A percentile compares a stretch with the other conserved stretches of the same genome.
Conservation (phyloP, 768 basidiomycete genomes). For the Pleurotus djamor region DNA sequence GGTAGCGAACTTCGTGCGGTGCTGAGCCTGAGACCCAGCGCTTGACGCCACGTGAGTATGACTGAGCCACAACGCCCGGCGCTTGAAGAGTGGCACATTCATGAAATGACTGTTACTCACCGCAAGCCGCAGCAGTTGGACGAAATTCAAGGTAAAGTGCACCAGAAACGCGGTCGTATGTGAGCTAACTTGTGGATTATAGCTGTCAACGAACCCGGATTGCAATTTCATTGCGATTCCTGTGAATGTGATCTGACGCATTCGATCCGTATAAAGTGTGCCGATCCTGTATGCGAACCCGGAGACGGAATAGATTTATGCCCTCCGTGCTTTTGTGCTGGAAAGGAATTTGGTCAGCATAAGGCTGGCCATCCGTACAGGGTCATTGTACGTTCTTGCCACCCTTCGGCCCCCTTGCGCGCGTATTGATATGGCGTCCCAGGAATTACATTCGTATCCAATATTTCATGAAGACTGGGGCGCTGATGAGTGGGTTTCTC, state of each 20-base stretch:
- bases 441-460: conserved; percentile 97
- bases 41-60: too few relatives aligned
- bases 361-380: conserved; percentile 88
- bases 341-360: conserved; percentile 86
- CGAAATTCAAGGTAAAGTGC: conserved; percentile 57
- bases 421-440: too few relatives aligned
- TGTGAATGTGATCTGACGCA: conserved; percentile 91
- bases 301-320: conserved; percentile 91
- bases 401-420: too few relatives aligned
- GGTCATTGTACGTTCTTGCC: conserved; percentile 83
- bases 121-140: conserved; percentile 67
- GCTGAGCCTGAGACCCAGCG: too few relatives aligned
- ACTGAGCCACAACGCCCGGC: not conserved
- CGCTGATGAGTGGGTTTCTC: conserved; percentile 81
- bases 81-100: not conserved
- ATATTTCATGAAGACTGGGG: conserved; percentile 97
- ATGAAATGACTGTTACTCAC: conserved; percentile 61
- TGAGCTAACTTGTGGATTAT: conserved; percentile 5
- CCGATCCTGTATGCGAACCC: conserved; percentile 63
- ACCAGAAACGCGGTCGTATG: conserved; percentile 8
- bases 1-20: too few relatives aligned
- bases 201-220: conserved; percentile 81
- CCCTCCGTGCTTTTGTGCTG: conserved; percentile 87
- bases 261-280: conserved; percentile 96
- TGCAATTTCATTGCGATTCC: conserved; percentile 81